Evolutionary conservation across 148 eudicot species (phyloP).

Genomic region (Tetragonia tetragonoides): DNA sequence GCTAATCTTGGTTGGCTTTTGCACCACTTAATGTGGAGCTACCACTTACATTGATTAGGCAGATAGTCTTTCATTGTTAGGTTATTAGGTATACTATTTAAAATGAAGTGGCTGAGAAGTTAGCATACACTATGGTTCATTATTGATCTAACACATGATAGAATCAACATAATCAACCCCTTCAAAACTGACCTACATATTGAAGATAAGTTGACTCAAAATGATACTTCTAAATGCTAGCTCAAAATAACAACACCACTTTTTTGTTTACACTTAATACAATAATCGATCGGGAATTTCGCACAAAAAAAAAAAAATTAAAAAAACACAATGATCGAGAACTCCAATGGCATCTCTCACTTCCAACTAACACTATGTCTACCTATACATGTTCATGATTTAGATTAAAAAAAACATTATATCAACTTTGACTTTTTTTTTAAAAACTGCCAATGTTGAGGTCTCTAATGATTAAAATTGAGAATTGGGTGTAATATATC

Average conservation of each 20-base stretch:
- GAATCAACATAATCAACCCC: constrained; percentile 1
- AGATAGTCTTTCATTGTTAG: neutral
- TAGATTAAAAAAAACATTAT: no score
- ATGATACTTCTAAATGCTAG: constrained; percentile 1
- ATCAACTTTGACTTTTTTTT: no score
- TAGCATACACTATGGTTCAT: neutral
- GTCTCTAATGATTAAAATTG: no score
- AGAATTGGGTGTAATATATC: no score
- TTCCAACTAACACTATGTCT: no score
- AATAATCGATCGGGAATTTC: no score
- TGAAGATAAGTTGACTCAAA: neutral
- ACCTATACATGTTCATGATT: no score
- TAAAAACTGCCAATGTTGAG: no score
- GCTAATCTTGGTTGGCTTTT: neutral
- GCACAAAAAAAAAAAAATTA: no score
- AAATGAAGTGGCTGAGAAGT: neutral
- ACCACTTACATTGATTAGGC: neutral
- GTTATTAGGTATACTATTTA: no score
- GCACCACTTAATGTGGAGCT: neutral
- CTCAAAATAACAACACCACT: neutral
- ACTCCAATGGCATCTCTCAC: no score
- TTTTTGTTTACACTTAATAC: neutral
- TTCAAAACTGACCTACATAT: constrained; percentile 2
- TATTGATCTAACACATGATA: constrained; percentile 23
- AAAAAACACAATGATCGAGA: no score